phyloP scores from a whole-genome alignment of 2,329 filamentous ascomycete genomes.

The Aspergillus sergii region DNA sequence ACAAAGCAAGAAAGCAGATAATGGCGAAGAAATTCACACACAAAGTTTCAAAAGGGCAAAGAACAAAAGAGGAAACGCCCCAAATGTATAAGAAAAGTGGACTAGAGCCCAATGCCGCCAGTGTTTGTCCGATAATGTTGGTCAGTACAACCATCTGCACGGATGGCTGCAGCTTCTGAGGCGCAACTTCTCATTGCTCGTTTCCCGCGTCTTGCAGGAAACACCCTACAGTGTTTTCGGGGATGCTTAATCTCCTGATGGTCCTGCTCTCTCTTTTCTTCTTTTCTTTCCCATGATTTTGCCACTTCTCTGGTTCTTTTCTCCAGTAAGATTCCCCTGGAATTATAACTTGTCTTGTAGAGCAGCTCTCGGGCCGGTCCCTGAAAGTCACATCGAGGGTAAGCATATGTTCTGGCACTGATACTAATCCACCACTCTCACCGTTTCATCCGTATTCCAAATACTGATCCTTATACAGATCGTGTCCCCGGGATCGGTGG shows the following conservation, averaged over 20 bases:
- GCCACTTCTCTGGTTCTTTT: neutral
- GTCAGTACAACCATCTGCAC: constrained; percentile 26
- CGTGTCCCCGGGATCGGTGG: neutral
- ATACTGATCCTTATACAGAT: constrained; percentile 1
- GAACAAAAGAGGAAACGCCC: neutral
- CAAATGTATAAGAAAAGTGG: constrained; percentile 1
- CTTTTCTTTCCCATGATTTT: neutral
- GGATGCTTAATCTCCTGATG: neutral
- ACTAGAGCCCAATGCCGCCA: constrained; percentile 9
- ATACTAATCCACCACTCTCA: neutral
- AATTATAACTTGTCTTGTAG: neutral
- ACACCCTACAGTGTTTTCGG: neutral
- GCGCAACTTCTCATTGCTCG: constrained; percentile 10
- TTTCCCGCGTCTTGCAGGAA: constrained; percentile 1
- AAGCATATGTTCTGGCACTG: neutral
- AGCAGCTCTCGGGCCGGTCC: neutral
- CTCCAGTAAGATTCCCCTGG: neutral
- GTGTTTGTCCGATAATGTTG: constrained; percentile 28
- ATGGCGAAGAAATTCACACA: neutral
- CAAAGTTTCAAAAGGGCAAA: neutral
- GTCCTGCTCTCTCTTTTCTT: neutral
- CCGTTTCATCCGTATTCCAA: neutral
- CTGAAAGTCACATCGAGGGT: neutral
- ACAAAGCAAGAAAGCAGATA: constrained; percentile 1
- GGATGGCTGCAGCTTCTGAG: constrained; percentile 27